These are phyloP conservation scores for Aphanomyces astaci DNA, from an alignment of 352 stramenopile genomes.

Conservation along the genomic window DNA sequence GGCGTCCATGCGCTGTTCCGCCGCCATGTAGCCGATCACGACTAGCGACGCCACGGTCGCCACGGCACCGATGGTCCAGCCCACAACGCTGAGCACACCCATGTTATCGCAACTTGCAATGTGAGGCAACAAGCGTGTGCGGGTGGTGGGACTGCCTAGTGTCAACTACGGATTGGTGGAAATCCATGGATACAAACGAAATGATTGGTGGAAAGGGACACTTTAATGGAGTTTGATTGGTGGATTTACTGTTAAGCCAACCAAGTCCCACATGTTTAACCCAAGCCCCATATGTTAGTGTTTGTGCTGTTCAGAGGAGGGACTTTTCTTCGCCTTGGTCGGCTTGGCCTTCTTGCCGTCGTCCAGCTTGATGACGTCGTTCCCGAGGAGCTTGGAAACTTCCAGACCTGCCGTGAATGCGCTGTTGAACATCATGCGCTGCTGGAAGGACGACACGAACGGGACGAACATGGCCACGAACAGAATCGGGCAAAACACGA, in stretches of 20 bases:
- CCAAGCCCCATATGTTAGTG: too few relatives aligned
- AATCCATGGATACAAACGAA: neutral
- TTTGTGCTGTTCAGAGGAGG: too few relatives aligned
- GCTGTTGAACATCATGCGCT: conserved; percentile 51
- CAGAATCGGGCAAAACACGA: conserved; percentile 54
- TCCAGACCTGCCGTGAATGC: conserved; percentile 60
- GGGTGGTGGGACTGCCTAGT: neutral
- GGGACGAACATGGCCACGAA: conserved; percentile 41
- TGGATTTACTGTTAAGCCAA: too few relatives aligned
- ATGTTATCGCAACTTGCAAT: conserved; percentile 8
- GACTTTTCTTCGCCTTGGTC: conserved; percentile 3
- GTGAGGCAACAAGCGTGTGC: neutral
- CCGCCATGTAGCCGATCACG: conserved; percentile 16
- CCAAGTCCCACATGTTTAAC: too few relatives aligned
- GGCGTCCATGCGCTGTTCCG: conserved; percentile 3
- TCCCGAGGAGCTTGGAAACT: conserved; percentile 30
- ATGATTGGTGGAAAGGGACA: neutral
- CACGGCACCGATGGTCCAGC: neutral
- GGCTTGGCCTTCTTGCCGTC: neutral
- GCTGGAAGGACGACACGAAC: conserved; percentile 36
- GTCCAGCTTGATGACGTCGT: conserved; percentile 8
- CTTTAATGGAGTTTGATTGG: neutral
- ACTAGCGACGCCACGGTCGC: conserved; percentile 4
- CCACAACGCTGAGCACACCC: neutral
- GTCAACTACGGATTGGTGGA: neutral